Evolutionary conservation across 768 basidiomycete species (phyloP), one percentile per base, ranked within the genome.

Genomic region (Lactarius pseudohatsudake): DNA sequence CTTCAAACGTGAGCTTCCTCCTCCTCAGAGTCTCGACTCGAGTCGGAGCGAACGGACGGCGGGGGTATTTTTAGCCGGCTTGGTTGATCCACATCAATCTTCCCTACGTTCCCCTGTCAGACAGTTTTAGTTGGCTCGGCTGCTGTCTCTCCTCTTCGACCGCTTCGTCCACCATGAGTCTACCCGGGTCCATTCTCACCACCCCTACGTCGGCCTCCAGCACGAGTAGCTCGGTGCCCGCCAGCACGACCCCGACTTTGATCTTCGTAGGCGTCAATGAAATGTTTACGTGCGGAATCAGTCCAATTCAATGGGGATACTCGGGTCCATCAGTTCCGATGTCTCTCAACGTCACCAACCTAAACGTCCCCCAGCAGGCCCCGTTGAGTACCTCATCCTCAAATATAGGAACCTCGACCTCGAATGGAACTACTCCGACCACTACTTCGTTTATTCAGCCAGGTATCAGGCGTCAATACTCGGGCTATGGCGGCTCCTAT

Each of bases 281-380:
- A 47, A 72, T 80, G 76, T 76, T 70, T 13, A 76, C 79, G 34
- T 82, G 81, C 69, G 69, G 68, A 1, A 62, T 74, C 20, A 74
- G 50, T 26, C 72, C 8, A 58, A 69, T 82, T 67, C 60, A n/a
- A 26, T 76, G 74, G 75, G 18, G 11, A 0, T 76, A 73, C 59
- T 36, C 10, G 13, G 61, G 57, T 18, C 69, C 77, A 5, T 41
- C 72, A 20, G 67, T 50, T 9, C 30, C 73, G 1, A 56, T 83
- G 30, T 64, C 71, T 7, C 61, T 85, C n/a, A 75, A 75, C 63
- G 74, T 83, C 43, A 78, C 78, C 57, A 81, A 84, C 64, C n/a
- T 71, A 57, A 75, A 72, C 22, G 78, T 81, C 4, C 0, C 66
- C 3, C 77, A 79, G 59, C 66, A 69, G 50, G 13, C 64, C 7